A percentile compares a stretch with the other conserved stretches of the same genome.
Conservation (phyloP, 148 eudicot species). For the Rhododendron ferrugineum region DNA sequence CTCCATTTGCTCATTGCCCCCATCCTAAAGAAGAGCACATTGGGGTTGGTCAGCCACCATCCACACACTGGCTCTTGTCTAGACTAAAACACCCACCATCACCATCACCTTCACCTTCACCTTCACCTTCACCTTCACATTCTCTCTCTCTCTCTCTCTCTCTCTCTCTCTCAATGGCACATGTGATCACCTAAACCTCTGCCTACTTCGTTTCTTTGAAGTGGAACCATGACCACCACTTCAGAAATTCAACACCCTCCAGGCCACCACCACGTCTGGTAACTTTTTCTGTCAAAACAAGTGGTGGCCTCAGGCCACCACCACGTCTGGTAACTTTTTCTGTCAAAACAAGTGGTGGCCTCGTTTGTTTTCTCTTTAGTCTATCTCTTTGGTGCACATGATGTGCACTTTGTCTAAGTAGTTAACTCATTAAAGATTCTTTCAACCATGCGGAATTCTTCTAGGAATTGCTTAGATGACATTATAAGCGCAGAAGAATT, state of each 20-base stretch:
- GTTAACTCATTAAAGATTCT: neutral
- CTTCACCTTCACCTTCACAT: too few relatives aligned
- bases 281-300: neutral
- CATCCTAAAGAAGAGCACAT: too few relatives aligned
- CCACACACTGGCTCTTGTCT: too few relatives aligned
- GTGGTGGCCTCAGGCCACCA: neutral
- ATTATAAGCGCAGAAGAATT: neutral
- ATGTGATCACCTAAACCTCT: neutral
- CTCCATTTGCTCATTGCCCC: neutral
- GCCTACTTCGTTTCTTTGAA: neutral
- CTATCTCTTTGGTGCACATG: neutral
- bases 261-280: neutral
- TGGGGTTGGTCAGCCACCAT: too few relatives aligned
- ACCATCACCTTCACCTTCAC: too few relatives aligned
- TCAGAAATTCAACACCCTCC: neutral
- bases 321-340: neutral
- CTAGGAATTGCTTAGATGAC: too few relatives aligned
- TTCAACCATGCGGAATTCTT: too few relatives aligned
- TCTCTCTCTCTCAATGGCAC: too few relatives aligned
- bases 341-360: neutral
- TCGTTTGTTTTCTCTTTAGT: neutral
- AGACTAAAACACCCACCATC: too few relatives aligned
- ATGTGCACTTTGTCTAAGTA: neutral
- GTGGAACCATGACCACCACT: neutral
- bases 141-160: too few relatives aligned